Evolutionary conservation across 2,329 filamentous ascomycete species (phyloP), one percentile per base, ranked within the genome.

Genomic region (Didymella pinodella): DNA sequence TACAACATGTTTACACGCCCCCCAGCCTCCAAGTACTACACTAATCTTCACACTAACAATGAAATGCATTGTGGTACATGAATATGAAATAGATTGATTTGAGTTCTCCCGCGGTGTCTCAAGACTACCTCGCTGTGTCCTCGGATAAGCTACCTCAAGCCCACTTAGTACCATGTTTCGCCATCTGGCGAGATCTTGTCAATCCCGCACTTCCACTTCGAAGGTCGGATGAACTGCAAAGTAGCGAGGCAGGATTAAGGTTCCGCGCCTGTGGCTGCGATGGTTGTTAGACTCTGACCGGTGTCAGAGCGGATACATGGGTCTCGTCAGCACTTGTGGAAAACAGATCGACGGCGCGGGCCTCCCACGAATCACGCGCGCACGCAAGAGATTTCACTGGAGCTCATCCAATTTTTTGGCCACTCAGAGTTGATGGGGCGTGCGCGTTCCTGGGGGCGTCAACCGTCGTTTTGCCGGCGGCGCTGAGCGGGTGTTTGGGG

Each of bases 401-500:
- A 32, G 3, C 14, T 14, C 32, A 36, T 36, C 32, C 32, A 36
- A 36, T 7, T 7, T 36, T 36, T 36, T 11, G 32, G 10, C 49
- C 56, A 54, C 40, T 58, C 32, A 28, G 16, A 40, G 4, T 25
- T n/a, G 40, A 53, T 18, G 31, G 49, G 16, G 45, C 31, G 45
- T 43, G 47, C 50, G 50, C 56, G 56, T 59, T 54, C 56, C 56
- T 59, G 56, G 25, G 16, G 56, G 40, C 55, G 45, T 31, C 38
- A 25, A 41, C 12, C 38, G 6, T 25, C 18, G 43, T 47, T 41
- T 48, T 45, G 49, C 56, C 41, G 50, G 41, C 51, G 56, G 38
- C 36, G 31, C n/a, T 29, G 44, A 16, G n/a, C 38, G 40, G 40
- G 54, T 40, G 56, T 54, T 54, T 54, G 50, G 46, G 20, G 25